Conservation (phyloP, 2,329 filamentous ascomycete genomes). For the Aspergillus brunneoviolaceus region DNA sequence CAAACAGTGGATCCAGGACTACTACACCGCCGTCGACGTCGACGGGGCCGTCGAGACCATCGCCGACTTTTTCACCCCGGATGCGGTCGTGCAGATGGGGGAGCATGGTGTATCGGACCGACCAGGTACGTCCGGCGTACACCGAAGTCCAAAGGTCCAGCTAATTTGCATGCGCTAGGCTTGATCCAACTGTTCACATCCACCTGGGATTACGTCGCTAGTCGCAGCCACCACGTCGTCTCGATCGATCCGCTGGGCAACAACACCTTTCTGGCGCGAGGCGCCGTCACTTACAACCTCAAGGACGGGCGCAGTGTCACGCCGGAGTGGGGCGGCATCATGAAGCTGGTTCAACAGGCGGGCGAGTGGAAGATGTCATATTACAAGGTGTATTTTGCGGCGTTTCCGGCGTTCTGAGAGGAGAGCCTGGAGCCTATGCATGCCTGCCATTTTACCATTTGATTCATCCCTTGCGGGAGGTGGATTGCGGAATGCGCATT, state of each 20-base stretch:
- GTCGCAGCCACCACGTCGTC: background rate
- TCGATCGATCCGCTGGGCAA: background rate
- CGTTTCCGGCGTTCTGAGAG: background rate
- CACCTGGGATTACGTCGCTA: background rate
- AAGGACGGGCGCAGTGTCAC: background rate
- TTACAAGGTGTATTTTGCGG: conserved; percentile 1
- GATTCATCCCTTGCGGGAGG: background rate
- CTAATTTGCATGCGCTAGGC: background rate
- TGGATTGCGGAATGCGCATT: too few species aligned
- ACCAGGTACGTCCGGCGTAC: background rate
- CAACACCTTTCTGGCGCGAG: background rate
- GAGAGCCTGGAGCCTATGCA: background rate
- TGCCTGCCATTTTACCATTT: background rate
- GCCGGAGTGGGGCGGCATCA: background rate
- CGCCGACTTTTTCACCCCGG: background rate
- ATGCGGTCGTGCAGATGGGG: background rate
- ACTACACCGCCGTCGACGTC: background rate
- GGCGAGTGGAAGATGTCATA: background rate
- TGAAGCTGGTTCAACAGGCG: background rate
- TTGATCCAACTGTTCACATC: background rate
- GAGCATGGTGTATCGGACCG: background rate
- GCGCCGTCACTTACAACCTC: background rate
- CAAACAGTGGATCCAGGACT: conserved; percentile 1
- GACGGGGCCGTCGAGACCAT: background rate
- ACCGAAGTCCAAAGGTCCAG: background rate